Conservation (phyloP, 139 green algal species). For the Closterium sp. region DNA sequence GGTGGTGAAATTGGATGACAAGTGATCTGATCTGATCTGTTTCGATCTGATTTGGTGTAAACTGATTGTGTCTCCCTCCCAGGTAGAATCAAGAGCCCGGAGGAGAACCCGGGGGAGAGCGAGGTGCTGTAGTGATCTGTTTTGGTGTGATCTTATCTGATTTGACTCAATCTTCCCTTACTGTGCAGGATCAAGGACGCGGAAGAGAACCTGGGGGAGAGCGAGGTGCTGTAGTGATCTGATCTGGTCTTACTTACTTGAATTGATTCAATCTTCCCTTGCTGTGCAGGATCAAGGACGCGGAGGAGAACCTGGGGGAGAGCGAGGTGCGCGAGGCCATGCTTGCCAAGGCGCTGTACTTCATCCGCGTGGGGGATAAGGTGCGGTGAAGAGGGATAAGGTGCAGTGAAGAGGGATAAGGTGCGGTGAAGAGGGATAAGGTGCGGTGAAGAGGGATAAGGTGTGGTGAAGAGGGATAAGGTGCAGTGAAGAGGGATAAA, state of each 20-base stretch:
- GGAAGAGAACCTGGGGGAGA: constrained; percentile 92
- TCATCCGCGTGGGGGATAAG: constrained; percentile 69
- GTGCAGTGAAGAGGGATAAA: too few relatives aligned
- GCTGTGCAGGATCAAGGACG: constrained; percentile 54
- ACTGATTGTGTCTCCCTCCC: too few relatives aligned
- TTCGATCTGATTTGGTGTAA: too few relatives aligned
- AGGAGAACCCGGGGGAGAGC: constrained; percentile 92
- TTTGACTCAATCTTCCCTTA: background rate
- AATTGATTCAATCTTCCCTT: background rate
- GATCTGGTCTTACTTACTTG: background rate
- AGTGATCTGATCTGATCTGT: too few relatives aligned
- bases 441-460: too few relatives aligned
- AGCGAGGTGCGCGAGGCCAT: constrained; percentile 90
- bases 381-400: background rate
- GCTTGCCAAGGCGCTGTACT: constrained; percentile 82
- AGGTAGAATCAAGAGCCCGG: constrained; percentile 61
- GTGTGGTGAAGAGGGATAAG: too few relatives aligned
- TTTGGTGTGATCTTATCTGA: background rate
- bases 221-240: constrained; percentile 69
- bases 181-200: constrained; percentile 60
- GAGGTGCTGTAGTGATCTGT: constrained; percentile 67
- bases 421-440: constrained; percentile 24
- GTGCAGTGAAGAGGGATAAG: background rate
- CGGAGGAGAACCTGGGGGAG: constrained; percentile 92
- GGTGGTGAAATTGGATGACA: too few relatives aligned